These are phyloP conservation scores for Coniochaeta sp. DNA, from an alignment of 2,329 filamentous ascomycete species.

Conservation along the genomic window DNA sequence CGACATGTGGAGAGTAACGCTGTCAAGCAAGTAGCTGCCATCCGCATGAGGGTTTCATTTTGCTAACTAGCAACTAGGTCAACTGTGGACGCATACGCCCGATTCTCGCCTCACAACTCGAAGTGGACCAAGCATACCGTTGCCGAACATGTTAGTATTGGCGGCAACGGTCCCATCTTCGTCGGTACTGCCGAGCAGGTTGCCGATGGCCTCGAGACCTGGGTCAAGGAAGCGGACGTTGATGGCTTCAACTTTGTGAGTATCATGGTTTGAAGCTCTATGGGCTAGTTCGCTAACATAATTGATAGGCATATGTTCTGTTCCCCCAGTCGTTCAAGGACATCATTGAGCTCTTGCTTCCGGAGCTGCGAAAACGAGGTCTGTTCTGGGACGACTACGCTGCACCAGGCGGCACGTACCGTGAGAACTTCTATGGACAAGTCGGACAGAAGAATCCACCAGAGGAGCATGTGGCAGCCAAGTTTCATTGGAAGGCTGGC, in stretches of 20 bases:
- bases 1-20: conserved; percentile 31
- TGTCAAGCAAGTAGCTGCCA: conserved; percentile 24
- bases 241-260: conserved; percentile 65
- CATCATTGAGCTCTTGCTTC: conserved; percentile 55
- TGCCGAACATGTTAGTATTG: conserved; percentile 60
- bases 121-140: conserved; percentile 70
- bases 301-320: conserved; percentile 30
- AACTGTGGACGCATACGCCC: conserved; percentile 11
- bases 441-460: conserved; percentile 25
- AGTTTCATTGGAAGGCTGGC: conserved; percentile 31
- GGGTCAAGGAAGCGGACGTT: conserved; percentile 62
- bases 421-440: conserved; percentile 32
- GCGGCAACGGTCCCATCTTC: conserved; percentile 57
- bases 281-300: conserved; percentile 2
- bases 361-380: conserved; percentile 51
- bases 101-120: conserved; percentile 8
- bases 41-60: neutral
- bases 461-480: conserved; percentile 29
- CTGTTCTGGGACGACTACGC: conserved; percentile 45
- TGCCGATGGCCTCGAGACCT: conserved; percentile 59
- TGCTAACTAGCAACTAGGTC: conserved; percentile 5
- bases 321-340: conserved; percentile 59
- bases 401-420: conserved; percentile 32
- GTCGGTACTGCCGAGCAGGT: conserved; percentile 60
- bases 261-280: neutral